Conservation (phyloP, 257 asterid species). For the Avicennia marina region DNA sequence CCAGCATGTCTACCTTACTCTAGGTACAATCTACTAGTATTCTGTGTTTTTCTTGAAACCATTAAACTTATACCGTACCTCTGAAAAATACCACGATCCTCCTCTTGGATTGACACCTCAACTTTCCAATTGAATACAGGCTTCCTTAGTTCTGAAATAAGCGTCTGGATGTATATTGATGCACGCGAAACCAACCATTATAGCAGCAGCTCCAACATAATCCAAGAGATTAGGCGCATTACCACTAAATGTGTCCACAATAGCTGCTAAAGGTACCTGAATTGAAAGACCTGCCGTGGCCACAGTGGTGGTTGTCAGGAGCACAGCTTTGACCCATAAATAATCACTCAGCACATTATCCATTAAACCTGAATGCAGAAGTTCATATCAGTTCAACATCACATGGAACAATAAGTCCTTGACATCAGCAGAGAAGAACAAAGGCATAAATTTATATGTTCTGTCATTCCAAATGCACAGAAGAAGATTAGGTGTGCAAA, state of each 20-base stretch:
- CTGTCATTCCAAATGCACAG: too few relatives aligned
- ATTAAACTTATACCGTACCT: too few relatives aligned
- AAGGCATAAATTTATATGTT: too few relatives aligned
- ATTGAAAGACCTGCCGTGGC: slow-evolving; percentile 95
- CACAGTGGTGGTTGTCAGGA: slow-evolving; percentile 86
- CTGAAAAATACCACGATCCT: too few relatives aligned
- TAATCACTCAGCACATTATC: slow-evolving; percentile 95
- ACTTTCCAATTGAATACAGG: slow-evolving; percentile 40
- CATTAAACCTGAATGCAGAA: slow-evolving; percentile 53
- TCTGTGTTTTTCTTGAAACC: too few relatives aligned
- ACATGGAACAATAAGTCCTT: not conserved
- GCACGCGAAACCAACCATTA: slow-evolving; percentile 82
- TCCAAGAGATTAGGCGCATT: slow-evolving; percentile 60
- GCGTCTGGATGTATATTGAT: slow-evolving; percentile 57
- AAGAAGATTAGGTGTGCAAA: too few relatives aligned
- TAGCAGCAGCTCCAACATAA: slow-evolving; percentile 74
- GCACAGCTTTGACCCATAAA: slow-evolving; percentile 96
- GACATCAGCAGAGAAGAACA: not conserved
- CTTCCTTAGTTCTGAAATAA: slow-evolving; percentile 37
- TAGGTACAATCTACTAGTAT: too few relatives aligned
- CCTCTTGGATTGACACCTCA: too few relatives aligned
- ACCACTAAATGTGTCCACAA: slow-evolving; percentile 75
- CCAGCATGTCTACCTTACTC: too few relatives aligned
- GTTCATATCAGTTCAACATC: not conserved
- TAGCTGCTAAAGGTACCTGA: slow-evolving; percentile 88